Evolutionary conservation across 169 alveolate species (phyloP).

Genomic region (Plasmodium cynomolgi): DNA sequence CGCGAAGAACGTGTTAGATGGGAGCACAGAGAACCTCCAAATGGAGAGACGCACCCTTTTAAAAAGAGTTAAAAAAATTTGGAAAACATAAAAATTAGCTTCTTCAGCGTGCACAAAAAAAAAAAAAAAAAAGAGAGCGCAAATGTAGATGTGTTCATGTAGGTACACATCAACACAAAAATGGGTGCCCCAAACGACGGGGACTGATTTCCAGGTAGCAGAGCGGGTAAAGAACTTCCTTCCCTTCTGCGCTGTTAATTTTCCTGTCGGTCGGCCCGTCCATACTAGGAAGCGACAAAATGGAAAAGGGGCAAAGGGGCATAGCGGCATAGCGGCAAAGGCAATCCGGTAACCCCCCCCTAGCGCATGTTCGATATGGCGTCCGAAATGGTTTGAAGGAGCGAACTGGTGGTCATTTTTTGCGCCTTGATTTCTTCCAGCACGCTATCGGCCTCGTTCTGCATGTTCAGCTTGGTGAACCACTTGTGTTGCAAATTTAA

Average conservation of each 20-base stretch:
- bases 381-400: slow-evolving; percentile 63
- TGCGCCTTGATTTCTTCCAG: slow-evolving; percentile 54
- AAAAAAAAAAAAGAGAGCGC: background rate
- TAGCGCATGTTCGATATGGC: slow-evolving; percentile 71
- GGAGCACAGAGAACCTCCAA: background rate
- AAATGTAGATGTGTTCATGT: background rate
- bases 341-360: background rate
- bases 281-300: background rate
- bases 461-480: slow-evolving; percentile 50
- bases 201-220: background rate
- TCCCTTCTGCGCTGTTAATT: background rate
- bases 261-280: background rate
- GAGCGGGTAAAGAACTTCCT: background rate
- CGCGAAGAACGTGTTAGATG: background rate
- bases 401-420: slow-evolving; percentile 33
- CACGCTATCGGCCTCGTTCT: slow-evolving; percentile 50
- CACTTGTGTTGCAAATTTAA: slow-evolving; percentile 43
- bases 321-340: too few species aligned
- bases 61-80: background rate
- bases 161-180: background rate
- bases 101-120: background rate
- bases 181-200: background rate
- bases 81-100: background rate
- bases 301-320: too few species aligned
- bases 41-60: background rate